A percentile compares a stretch with the other conserved stretches of the same genome.
These are phyloP conservation scores for Cydonia oblonga DNA, from an alignment of 331 rosid species.

Conservation along the genomic window DNA sequence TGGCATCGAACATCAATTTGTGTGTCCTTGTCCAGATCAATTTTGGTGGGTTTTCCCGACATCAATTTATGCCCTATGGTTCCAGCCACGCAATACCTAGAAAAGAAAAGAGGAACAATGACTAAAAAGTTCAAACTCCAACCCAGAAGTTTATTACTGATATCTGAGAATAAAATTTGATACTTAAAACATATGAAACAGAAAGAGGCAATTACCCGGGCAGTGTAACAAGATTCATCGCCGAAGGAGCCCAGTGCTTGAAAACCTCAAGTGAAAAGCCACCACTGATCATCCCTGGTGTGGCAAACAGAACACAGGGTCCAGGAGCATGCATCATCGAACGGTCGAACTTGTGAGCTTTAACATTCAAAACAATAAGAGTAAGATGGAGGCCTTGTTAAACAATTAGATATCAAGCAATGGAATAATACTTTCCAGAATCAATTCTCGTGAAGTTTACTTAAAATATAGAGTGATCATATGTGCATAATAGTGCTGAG, in stretches of 20 bases:
- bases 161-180: neutral
- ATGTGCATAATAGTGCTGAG: neutral
- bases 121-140: neutral
- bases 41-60: conserved; percentile 65
- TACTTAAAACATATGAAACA: neutral
- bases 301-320: conserved; percentile 94
- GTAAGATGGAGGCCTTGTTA: conserved; percentile 3
- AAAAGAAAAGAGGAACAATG: neutral
- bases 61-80: conserved; percentile 77
- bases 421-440: neutral
- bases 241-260: conserved; percentile 89
- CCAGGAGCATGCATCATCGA: conserved; percentile 80
- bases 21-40: conserved; percentile 63
- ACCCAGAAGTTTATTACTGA: neutral
- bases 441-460: neutral
- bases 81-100: conserved; percentile 78
- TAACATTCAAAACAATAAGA: conserved; percentile 27
- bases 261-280: conserved; percentile 93
- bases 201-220: conserved; percentile 50
- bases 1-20: conserved; percentile 72
- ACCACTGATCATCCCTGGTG: conserved; percentile 89
- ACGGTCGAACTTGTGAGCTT: conserved; percentile 69
- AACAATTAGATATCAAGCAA: conserved; percentile 4
- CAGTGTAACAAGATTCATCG: conserved; percentile 57
- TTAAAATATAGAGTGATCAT: neutral